Percentiles rank a stretch among this genome's conserved stretches.
Conservation (phyloP, 805 yeast species). For the Peterozyma xylosa region DNA sequence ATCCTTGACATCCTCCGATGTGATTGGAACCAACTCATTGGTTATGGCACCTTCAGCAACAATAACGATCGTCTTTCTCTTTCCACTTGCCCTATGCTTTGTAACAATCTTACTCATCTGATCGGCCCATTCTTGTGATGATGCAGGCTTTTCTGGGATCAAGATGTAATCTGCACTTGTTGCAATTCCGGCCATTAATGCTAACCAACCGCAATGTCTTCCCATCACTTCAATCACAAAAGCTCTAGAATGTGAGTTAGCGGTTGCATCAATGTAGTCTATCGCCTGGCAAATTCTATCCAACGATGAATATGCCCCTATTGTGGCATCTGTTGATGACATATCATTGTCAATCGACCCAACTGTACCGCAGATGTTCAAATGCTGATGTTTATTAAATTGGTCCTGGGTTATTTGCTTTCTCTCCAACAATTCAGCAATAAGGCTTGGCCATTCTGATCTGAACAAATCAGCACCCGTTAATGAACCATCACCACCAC, state of each 20-base stretch:
- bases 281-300: slow-evolving; percentile 69
- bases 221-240: slow-evolving; percentile 87
- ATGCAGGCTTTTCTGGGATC: slow-evolving; percentile 75
- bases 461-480: slow-evolving; percentile 79
- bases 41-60: slow-evolving; percentile 84
- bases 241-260: slow-evolving; percentile 76
- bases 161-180: slow-evolving; percentile 76
- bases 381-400: slow-evolving; percentile 39
- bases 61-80: slow-evolving; percentile 70
- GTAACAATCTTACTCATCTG: slow-evolving; percentile 57
- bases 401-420: slow-evolving; percentile 39
- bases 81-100: slow-evolving; percentile 63
- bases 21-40: slow-evolving; percentile 58
- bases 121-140: slow-evolving; percentile 54
- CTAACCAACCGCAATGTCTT: slow-evolving; percentile 86
- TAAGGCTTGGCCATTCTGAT: slow-evolving; percentile 68
- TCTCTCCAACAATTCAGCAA: slow-evolving; percentile 43
- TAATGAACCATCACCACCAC: slow-evolving; percentile 81
- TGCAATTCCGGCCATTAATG: slow-evolving; percentile 72
- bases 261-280: slow-evolving; percentile 81
- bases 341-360: slow-evolving; percentile 84
- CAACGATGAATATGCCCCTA: slow-evolving; percentile 74
- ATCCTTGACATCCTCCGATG: slow-evolving; percentile 56
- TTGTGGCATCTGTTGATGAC: slow-evolving; percentile 79
- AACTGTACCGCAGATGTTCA: slow-evolving; percentile 68